phyloP scores from a whole-genome alignment of 805 yeast genomes.

The Lipomyces mesembrius region DNA sequence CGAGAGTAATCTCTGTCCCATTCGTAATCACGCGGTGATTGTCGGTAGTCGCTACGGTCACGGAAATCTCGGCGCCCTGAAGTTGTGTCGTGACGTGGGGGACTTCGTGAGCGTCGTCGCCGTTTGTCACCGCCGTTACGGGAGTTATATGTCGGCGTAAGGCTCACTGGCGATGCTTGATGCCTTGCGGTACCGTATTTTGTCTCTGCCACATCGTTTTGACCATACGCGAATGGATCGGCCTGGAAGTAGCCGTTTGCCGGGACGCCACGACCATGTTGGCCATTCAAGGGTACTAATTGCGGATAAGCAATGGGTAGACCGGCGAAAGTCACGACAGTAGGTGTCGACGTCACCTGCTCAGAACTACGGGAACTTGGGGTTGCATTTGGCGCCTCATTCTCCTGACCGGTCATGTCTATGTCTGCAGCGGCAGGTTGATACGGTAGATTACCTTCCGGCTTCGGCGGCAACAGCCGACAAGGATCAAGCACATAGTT shows the following conservation, averaged over 20 bases:
- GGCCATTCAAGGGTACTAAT: slow-evolving; percentile 3
- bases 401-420: not conserved
- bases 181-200: slow-evolving; percentile 16
- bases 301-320: slow-evolving; percentile 28
- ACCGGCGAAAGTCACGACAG: slow-evolving; percentile 25
- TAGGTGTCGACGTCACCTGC: not conserved
- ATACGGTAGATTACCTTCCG: slow-evolving; percentile 27
- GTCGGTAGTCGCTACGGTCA: slow-evolving; percentile 16
- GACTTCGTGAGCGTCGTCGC: slow-evolving; percentile 21
- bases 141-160: not conserved
- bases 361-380: not conserved
- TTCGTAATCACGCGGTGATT: not conserved
- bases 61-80: slow-evolving; percentile 22
- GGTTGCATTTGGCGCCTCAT: slow-evolving; percentile 4
- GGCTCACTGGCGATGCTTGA: slow-evolving; percentile 8
- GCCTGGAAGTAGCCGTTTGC: slow-evolving; percentile 17
- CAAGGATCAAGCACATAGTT: slow-evolving; percentile 32
- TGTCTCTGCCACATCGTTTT: slow-evolving; percentile 13
- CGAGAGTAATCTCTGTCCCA: slow-evolving; percentile 12
- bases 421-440: not conserved
- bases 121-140: slow-evolving; percentile 3
- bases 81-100: slow-evolving; percentile 5
- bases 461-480: slow-evolving; percentile 25
- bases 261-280: slow-evolving; percentile 14
- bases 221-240: slow-evolving; percentile 27